These are phyloP conservation scores for Plasmodium billcollinsi DNA, from an alignment of 169 alveolate species.

Conservation along the genomic window DNA sequence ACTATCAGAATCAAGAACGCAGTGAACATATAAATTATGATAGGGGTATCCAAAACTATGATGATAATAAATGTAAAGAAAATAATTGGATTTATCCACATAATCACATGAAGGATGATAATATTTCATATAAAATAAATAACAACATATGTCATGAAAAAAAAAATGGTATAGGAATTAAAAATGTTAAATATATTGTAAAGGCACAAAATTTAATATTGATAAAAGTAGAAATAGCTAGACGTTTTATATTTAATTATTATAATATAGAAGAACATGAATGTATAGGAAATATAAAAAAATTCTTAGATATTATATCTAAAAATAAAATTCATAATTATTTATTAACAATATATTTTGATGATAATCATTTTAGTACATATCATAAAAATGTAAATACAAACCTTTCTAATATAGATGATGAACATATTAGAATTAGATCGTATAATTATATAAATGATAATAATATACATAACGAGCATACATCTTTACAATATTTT, in stretches of 20 bases:
- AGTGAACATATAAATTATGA: background rate
- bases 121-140: too few species aligned
- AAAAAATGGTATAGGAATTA: background rate
- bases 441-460: conserved; percentile 16
- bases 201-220: conserved; percentile 16
- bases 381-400: conserved; percentile 45
- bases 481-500: conserved; percentile 20
- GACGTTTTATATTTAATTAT: conserved; percentile 18
- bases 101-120: too few species aligned
- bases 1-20: too few species aligned
- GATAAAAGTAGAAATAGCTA: conserved; percentile 34
- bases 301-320: conserved; percentile 35
- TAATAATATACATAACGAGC: background rate
- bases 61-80: background rate
- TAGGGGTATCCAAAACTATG: background rate
- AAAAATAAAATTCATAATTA: conserved; percentile 18
- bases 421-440: conserved; percentile 14
- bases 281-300: conserved; percentile 15
- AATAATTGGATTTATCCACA: background rate
- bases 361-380: conserved; percentile 14
- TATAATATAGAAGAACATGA: conserved; percentile 30
- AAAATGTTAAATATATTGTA: conserved; percentile 36
- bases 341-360: conserved; percentile 36
- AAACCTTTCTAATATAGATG: conserved; percentile 1
- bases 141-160: background rate